Base-by-base conservation (phyloP, 345 rosid species). In the Leavenworthia alabamica region DNA sequence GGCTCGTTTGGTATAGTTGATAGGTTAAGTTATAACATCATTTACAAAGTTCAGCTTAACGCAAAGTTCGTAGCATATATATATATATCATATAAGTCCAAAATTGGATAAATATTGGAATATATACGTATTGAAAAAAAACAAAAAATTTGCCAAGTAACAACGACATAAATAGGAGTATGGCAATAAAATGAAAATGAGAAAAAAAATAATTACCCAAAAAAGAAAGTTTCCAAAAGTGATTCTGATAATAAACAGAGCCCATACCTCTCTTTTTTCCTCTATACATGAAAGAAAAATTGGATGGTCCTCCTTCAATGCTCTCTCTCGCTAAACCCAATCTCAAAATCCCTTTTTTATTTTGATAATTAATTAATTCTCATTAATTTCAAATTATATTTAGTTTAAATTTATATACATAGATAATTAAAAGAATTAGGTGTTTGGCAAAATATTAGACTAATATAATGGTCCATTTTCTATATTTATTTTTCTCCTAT, bases 231-330 rank as follows among this genome's bases (percentile, higher is more conserved):
- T 71, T 56, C 64, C 53, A 71, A 63, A 64, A 71, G 20, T 56
- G 70, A 57, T 63, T 39, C 64, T 64, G 70, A 71, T 40, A 60
- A 71, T 37, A 56, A 71, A 64, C 65, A 71, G 59, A 49, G 60
- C 66, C 75, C 70, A 71, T 64, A 56, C 74, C 70, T 71, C 51
- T 43, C 51, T 33, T 56, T 76, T 81, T 73, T 37, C 37, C 70
- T 62, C 14, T 50, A 62, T 36, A 10, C 60, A 71, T 71, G 75
- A 74, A 62, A 54, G 56, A 74, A 75, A 41, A 50, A 76, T 70
- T 70, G 78, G 72, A 73, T 44, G 66, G 74, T 56, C 77, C 75
- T 71, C 70, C 69, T 63, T 71, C 55, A 71, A 41, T 71, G 69
- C 68, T n/a, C 70, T 62, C 27, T 19, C 7, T 28, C 62, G 39